A percentile compares a stretch with the other conserved stretches of the same genome.
Evolutionary conservation across 768 basidiomycete species (phyloP).

Genomic region (Trametes coccinea): DNA sequence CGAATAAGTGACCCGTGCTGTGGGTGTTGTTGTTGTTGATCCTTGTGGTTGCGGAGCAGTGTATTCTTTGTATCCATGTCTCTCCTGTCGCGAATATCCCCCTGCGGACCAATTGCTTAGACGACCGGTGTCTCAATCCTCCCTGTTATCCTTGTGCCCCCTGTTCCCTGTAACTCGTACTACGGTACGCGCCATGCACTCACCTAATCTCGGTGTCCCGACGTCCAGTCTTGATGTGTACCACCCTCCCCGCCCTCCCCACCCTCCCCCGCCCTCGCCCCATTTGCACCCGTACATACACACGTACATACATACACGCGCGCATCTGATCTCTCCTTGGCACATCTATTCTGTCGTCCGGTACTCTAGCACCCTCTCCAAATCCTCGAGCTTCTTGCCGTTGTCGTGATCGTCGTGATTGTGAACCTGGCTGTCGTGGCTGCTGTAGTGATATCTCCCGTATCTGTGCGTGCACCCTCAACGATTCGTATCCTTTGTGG

Average conservation of each 20-base stretch:
- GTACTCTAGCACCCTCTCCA: neutral
- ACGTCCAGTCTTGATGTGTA: neutral
- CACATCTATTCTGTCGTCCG: constrained; percentile 4
- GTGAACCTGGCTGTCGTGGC: neutral
- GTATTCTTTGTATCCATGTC: constrained; percentile 11
- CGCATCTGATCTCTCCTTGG: neutral
- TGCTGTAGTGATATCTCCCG: no score
- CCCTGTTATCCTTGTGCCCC: neutral
- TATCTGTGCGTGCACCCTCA: no score
- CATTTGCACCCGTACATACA: neutral
- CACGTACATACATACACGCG: neutral
- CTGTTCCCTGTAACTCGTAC: neutral
- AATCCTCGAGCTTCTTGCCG: neutral
- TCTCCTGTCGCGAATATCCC: neutral
- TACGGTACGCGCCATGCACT: neutral
- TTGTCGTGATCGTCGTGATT: neutral
- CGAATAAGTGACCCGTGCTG: constrained; percentile 1
- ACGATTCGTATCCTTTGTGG: no score
- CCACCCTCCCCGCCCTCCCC: neutral
- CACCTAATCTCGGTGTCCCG: neutral
- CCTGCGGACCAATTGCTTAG: constrained; percentile 17
- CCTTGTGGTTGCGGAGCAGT: constrained; percentile 3
- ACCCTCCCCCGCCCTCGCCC: neutral
- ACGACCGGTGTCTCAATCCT: neutral
- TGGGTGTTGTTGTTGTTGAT: neutral